Conservation (phyloP, 2,329 filamentous ascomycete genomes). For the Exophiala xenobiotica region DNA sequence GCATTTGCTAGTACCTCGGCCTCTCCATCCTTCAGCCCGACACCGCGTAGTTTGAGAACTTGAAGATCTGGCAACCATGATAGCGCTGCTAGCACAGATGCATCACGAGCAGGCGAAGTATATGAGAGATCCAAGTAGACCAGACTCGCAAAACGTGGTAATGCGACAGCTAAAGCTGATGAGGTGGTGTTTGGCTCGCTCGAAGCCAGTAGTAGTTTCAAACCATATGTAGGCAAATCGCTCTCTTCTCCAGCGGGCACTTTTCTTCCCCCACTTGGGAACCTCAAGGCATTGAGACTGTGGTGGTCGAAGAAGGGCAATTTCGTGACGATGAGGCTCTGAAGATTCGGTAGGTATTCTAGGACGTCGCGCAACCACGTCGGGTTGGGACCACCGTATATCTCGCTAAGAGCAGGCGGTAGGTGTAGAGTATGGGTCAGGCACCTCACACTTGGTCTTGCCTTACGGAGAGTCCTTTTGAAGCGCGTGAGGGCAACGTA, state of each 20-base stretch:
- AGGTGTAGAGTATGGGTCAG: constrained; percentile 63
- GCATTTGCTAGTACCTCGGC: constrained; percentile 53
- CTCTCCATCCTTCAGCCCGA: constrained; percentile 55
- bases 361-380: constrained; percentile 61
- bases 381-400: constrained; percentile 59
- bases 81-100: constrained; percentile 49
- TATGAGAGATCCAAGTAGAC: constrained; percentile 60
- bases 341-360: constrained; percentile 57
- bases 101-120: constrained; percentile 51
- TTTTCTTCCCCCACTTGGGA: constrained; percentile 23
- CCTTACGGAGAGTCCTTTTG: constrained; percentile 55
- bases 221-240: constrained; percentile 39
- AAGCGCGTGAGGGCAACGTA: constrained; percentile 62
- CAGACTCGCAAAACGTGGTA: constrained; percentile 54
- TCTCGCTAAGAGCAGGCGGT: constrained; percentile 59
- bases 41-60: constrained; percentile 56
- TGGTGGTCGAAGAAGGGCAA: constrained; percentile 64
- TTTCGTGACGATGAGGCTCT: constrained; percentile 58
- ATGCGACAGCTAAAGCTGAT: constrained; percentile 50
- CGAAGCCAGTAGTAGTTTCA: constrained; percentile 58
- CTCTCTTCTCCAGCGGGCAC: constrained; percentile 17
- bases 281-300: constrained; percentile 52
- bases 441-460: constrained; percentile 52
- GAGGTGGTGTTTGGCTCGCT: constrained; percentile 60
- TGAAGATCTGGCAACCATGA: constrained; percentile 51